Conservation (phyloP, 768 basidiomycete species). For the Tephrocybe sp. region DNA sequence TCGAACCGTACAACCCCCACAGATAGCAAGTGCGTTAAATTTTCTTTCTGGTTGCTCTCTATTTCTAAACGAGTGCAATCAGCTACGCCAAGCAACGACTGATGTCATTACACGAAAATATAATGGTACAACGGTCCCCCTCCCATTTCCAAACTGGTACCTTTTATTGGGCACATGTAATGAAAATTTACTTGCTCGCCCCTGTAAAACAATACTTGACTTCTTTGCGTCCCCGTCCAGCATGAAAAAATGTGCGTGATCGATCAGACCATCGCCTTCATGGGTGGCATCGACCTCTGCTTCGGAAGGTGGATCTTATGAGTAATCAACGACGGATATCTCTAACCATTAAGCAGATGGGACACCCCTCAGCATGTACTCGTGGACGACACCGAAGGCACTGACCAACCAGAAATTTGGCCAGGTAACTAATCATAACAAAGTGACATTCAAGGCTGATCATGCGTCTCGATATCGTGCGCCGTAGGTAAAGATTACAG, state of each 20-base stretch:
- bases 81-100: conserved; percentile 88
- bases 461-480: neutral
- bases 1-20: conserved; percentile 92
- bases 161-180: conserved; percentile 97
- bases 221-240: conserved; percentile 33
- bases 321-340: neutral
- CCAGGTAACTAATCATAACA: conserved; percentile 51
- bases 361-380: conserved; percentile 94
- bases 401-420: conserved; percentile 76
- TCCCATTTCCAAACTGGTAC: conserved; percentile 97
- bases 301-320: conserved; percentile 63
- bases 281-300: conserved; percentile 95
- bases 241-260: conserved; percentile 98
- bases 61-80: conserved; percentile 11
- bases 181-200: conserved; percentile 23
- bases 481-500: conserved; percentile 87
- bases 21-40: conserved; percentile 73
- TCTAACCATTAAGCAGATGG: conserved; percentile 54
- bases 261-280: conserved; percentile 95
- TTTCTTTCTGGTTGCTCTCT: neutral
- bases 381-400: conserved; percentile 74
- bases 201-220: neutral
- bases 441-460: neutral
- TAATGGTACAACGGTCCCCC: conserved; percentile 95
- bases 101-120: conserved; percentile 79